Evolutionary conservation across 2,329 filamentous ascomycete species (phyloP), one percentile per base, ranked within the genome.

Genomic region (Davidsoniella virescens): DNA sequence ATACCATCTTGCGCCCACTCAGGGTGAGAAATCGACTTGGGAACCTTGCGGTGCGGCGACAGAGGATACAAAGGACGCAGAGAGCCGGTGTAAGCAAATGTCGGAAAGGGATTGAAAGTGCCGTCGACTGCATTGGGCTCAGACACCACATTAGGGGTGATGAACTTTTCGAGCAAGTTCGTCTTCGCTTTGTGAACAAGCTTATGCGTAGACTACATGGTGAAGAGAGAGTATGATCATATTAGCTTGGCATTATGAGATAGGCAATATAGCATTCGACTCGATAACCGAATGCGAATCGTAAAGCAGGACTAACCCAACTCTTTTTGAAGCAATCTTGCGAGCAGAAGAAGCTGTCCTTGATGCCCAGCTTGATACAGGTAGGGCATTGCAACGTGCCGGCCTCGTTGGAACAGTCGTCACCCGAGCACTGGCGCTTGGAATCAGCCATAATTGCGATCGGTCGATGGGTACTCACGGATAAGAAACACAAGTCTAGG

Each of bases 281-380:
- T 33, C 29, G 10, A 33, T 12, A 33, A 36, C 38, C 26, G 5
- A 9, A 9, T 33, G 10, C 8, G 29, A 12, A 33, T 33, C 29
- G 12, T 33, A 8, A 9, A 12, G 29, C 7, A 33, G 26, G 58
- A 58, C 77, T 59, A 79, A 96, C 92, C 92, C 92, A 98, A 71
- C 87, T 98, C 66, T 80, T 82, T 74, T 95, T 96, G 70, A 98
- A 98, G 72, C 92, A 98, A 59, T 96, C 92, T 66, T 98, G 92
- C 25, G 87, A 87, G 71, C 92, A 98, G 70, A 96, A 98, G 68
- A 80, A 95, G 69, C 87, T 94, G 61, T 92, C 86, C 62, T 88
- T 80, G 59, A 80, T 82, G 49, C 83, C 85, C 42, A 88, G 70
- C 68, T 94, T 95, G 60, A 95, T 73, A 64, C 92, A 98, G 46